These are phyloP conservation scores for Candida cerambycidarum DNA, from an alignment of 805 yeast species.

Conservation along the genomic window DNA sequence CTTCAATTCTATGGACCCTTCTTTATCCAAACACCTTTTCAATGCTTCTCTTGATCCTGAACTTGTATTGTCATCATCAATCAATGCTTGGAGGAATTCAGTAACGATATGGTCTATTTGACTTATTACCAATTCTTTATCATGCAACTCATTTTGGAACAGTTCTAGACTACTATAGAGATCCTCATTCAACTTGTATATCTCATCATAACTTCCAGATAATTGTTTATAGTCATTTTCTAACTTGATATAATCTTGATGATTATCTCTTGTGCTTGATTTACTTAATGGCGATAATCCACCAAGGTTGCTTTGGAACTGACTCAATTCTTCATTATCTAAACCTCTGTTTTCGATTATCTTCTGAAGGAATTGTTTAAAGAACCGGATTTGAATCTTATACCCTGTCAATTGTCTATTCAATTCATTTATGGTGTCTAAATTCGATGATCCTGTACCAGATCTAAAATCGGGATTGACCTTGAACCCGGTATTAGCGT, in stretches of 20 bases:
- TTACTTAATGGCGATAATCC: conserved; percentile 7
- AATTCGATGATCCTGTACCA: conserved; percentile 25
- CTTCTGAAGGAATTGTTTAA: conserved; percentile 40
- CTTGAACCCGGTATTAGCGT: conserved; percentile 10
- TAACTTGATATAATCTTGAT: conserved; percentile 15
- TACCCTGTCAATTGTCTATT: conserved; percentile 37
- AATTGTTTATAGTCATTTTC: conserved; percentile 22
- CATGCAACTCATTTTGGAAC: conserved; percentile 31
- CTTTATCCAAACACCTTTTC: conserved; percentile 15
- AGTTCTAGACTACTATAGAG: conserved; percentile 35
- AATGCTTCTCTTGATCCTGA: conserved; percentile 18
- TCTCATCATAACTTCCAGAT: conserved; percentile 32
- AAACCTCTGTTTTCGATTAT: conserved; percentile 24
- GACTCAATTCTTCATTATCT: conserved; percentile 12
- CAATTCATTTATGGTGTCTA: conserved; percentile 27
- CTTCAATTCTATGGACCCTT: conserved; percentile 22
- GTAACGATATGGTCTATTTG: conserved; percentile 17
- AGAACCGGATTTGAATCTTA: conserved; percentile 37
- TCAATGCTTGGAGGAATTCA: conserved; percentile 20
- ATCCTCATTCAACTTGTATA: conserved; percentile 37
- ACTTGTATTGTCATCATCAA: conserved; percentile 20
- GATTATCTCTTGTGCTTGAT: not conserved
- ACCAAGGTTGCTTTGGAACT: conserved; percentile 6
- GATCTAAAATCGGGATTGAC: conserved; percentile 18
- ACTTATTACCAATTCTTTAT: conserved; percentile 24